These are phyloP conservation scores for Golubevia pallescens DNA, from an alignment of 1,284 basidiomycete genomes.

Conservation along the genomic window DNA sequence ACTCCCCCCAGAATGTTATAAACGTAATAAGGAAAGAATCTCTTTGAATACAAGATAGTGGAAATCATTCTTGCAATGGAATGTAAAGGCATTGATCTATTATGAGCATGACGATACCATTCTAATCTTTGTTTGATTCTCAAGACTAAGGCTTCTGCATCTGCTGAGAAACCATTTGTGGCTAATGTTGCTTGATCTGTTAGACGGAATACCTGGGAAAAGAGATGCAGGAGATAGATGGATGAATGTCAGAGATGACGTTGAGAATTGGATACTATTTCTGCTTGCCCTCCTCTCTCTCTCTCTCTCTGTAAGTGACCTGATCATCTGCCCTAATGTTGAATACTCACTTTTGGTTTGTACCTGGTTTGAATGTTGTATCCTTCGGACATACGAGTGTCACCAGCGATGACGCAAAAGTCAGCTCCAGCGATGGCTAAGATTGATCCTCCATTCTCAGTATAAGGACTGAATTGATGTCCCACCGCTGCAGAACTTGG, in stretches of 20 bases:
- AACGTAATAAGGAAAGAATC: slow-evolving; percentile 64
- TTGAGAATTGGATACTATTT: slow-evolving; percentile 2
- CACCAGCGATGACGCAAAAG: slow-evolving; percentile 62
- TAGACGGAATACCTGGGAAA: background rate
- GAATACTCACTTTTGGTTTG: slow-evolving; percentile 53
- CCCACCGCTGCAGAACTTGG: slow-evolving; percentile 17
- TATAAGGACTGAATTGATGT: slow-evolving; percentile 60
- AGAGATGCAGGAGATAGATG: background rate
- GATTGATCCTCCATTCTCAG: slow-evolving; percentile 56
- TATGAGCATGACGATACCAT: slow-evolving; percentile 57
- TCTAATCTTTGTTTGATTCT: slow-evolving; percentile 51
- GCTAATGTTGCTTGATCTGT: slow-evolving; percentile 55
- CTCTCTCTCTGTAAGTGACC: background rate
- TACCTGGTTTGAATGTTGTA: slow-evolving; percentile 64
- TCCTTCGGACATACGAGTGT: slow-evolving; percentile 56
- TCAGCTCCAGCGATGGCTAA: slow-evolving; percentile 58
- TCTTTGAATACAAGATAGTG: slow-evolving; percentile 60
- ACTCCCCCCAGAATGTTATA: slow-evolving; percentile 63
- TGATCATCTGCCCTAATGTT: too few species aligned
- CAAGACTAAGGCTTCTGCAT: slow-evolving; percentile 57
- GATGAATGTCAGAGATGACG: slow-evolving; percentile 1
- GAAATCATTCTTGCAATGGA: slow-evolving; percentile 60
- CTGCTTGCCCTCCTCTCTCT: background rate
- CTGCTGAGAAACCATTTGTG: slow-evolving; percentile 58
- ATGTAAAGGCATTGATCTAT: slow-evolving; percentile 54